Conservation (phyloP, 306 rosid species). For the Vigna reflexopilosa region DNA sequence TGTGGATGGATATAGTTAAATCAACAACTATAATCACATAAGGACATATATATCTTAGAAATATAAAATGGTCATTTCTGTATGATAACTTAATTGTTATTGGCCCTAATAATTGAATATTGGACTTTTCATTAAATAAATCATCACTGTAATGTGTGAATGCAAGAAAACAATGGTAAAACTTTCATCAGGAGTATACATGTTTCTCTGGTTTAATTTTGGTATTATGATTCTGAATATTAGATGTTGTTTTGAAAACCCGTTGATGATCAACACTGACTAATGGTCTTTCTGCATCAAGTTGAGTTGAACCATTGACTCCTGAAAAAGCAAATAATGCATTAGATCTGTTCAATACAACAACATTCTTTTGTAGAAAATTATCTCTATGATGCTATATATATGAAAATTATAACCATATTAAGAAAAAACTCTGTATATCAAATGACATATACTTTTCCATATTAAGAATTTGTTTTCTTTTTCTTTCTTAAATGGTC, state of each 20-base stretch:
- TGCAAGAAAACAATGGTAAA: background rate
- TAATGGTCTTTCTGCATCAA: slow-evolving; percentile 38
- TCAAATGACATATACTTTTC: background rate
- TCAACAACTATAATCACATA: slow-evolving; percentile 22
- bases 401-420: background rate
- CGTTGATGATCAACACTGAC: slow-evolving; percentile 40
- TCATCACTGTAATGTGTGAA: too few relatives aligned
- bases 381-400: too few relatives aligned
- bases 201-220: slow-evolving; percentile 43
- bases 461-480: background rate
- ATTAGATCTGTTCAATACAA: background rate
- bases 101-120: too few relatives aligned
- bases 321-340: slow-evolving; percentile 43
- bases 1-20: background rate
- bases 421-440: background rate
- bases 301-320: slow-evolving; percentile 40
- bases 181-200: slow-evolving; percentile 45
- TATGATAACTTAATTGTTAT: too few relatives aligned
- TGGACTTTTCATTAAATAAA: too few relatives aligned
- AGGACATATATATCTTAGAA: background rate
- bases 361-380: background rate
- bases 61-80: background rate
- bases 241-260: slow-evolving; percentile 42
- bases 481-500: background rate
- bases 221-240: slow-evolving; percentile 46